Conservation (phyloP, 208 protist species). For the Naegleria lovaniensis region DNA sequence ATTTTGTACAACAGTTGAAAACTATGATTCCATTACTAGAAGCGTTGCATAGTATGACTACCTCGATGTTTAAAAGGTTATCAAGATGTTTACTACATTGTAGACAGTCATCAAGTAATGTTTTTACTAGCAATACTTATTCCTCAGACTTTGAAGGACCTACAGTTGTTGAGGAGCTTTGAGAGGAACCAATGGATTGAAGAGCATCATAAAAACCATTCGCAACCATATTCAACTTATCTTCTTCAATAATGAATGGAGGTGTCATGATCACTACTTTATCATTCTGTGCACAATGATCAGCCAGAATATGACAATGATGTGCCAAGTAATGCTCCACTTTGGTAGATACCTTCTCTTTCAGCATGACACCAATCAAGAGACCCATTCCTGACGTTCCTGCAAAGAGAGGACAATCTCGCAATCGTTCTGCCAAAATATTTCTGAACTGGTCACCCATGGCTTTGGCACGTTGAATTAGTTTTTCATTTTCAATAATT, state of each 20-base stretch:
- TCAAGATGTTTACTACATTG: no score
- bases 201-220: not conserved
- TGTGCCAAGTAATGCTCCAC: not conserved
- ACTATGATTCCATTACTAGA: no score
- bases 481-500: constrained; percentile 58
- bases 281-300: not conserved
- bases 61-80: no score
- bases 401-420: not conserved
- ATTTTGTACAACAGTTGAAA: no score
- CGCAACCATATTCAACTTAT: not conserved
- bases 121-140: no score
- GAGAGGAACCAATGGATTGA: not conserved
- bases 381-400: not conserved
- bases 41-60: no score
- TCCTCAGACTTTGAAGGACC: no score
- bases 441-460: constrained; percentile 56
- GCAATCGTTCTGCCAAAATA: constrained; percentile 22
- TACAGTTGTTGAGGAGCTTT: no score
- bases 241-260: not conserved
- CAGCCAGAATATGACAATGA: not conserved
- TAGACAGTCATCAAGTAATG: no score
- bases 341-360: not conserved
- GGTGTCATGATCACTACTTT: not conserved
- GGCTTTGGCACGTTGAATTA: constrained; percentile 50
- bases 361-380: not conserved